Evolutionary conservation across 176 grass and related monocot genomes (phyloP), one percentile per base, ranked within the genome.

Genomic region (Ensete ventricosum): DNA sequence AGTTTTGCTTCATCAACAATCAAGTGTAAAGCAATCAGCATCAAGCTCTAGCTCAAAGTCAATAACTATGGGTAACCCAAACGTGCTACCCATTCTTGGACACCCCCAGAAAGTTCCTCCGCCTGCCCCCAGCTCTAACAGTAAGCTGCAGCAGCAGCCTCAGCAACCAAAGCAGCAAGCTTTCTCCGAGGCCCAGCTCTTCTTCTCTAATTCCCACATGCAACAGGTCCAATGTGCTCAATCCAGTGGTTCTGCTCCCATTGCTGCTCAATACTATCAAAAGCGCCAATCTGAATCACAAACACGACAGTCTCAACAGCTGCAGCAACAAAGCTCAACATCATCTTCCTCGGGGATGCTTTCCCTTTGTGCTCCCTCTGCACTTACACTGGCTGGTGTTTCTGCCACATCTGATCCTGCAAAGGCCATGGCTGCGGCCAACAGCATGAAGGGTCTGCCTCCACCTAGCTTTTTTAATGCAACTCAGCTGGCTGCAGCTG

Each of bases 81-180:
- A 74, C 57, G 83, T 83, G 69, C 81, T 86, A 63, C 89, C 95
- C 1, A 94, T 99, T 69, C 88, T 94, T 55, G 91, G 91, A 9
- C 91, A 94, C 43, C 88, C 88, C 0, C 88, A 83, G 54, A 70
- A 85, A 3, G 55, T 72, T 11, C 67, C 85, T 43, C 34, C 34
- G 34, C 34, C 3, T 55, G 81, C 73, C 60, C 67, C 85, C 29
- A 88, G 82, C 75, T 76, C 75, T 0, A 82, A 78, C 52, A 82
- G 80, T 59, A 99, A 94, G 49, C 89, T 87, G 26, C 94, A 93
- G 69, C 72, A 88, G 11, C 88, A 94, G 51, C 50, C 68, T 10
- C 53, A 77, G 0, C 75, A 83, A 20, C 9, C 79, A 67, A 87
- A 91, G 78, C 88, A 91, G 52, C 95, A 81, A 63, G 62, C 54